phyloP scores from a whole-genome alignment of 2,329 filamentous ascomycete species.

The Calonectria montana region DNA sequence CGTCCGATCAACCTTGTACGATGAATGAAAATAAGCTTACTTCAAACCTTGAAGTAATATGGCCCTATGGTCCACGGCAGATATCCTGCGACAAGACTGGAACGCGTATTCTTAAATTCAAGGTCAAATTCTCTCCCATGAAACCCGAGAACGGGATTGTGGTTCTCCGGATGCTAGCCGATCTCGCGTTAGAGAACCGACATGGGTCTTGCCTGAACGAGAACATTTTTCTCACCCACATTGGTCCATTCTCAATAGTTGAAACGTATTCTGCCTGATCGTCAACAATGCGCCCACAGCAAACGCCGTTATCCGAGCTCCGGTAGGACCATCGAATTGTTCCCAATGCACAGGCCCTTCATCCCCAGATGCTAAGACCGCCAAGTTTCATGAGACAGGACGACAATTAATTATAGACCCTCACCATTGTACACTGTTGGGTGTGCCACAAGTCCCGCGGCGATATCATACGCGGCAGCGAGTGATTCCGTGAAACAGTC shows the following conservation, averaged over 20 bases:
- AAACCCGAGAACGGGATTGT: not conserved
- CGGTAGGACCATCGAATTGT: not conserved
- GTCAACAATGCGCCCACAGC: not conserved
- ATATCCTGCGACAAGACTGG: not conserved
- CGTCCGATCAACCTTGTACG: not conserved
- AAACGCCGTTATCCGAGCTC: not conserved
- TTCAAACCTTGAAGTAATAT: not conserved
- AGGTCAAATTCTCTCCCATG: not conserved
- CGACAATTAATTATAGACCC: not conserved
- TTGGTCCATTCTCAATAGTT: not conserved
- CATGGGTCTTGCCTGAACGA: not conserved
- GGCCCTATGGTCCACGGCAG: not conserved
- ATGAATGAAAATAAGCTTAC: not conserved
- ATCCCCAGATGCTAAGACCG: not conserved
- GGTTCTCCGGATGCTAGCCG: not conserved
- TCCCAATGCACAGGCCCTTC: not conserved
- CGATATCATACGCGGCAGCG: not conserved
- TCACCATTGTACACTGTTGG: not conserved
- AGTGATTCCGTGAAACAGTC: not conserved
- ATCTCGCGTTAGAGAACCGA: not conserved
- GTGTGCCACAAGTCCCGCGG: not conserved
- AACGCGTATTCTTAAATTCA: not conserved
- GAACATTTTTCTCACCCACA: not conserved
- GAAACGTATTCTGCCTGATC: not conserved
- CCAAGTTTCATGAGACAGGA: not conserved